Evolutionary conservation across 1,139 yeast genomes (phyloP), one percentile per base, ranked within the genome.

Genomic region (Arxiozyma slooffiae): DNA sequence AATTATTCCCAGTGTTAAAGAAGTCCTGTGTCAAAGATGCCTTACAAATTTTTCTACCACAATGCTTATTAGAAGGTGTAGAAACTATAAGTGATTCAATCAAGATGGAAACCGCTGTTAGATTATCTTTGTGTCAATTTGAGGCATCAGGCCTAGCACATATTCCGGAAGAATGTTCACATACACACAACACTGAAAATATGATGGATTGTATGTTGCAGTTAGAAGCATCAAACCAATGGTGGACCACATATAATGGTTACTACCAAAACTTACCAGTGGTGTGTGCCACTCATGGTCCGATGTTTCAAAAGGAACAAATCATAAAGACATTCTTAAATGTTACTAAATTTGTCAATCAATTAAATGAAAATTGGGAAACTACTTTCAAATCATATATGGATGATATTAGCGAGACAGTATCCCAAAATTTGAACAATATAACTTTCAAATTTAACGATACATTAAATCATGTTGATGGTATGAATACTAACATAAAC

Each of bases 231-330:
- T 67, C 73, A 1, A 72, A 80, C 0, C 81, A 78, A 58, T 75
- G n/a, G n/a, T n/a, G 85, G 85, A 79, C 83, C 0, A 76, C 80
- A 0, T 80, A 75, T 56, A 78, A 79, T 55, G 84, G 84, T 0
- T 75, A 79, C 55, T 79, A 77, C 56, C 69, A 80, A 48, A 73
- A 74, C 22, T 63, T 79, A 1, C 71, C 74, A 3, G 68, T 71
- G 3, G 66, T 78, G 0, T 80, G 84, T 55, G 68, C 68, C 54
- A 80, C 78, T 51, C 74, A 76, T 47, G 69, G 79, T 0, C 56
- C 76, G 3, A 81, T 82, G 0, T 77, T 64, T 55, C 79, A 78
- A 52, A 78, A 78, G 53, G 78, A 76, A 43, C 79, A 76, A 50
- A 70, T 79, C 0, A 53, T 79, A 44, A 59, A 66, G 14, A 60